Percentiles rank a stretch among this genome's conserved stretches.
Conservation (phyloP, 148 eudicot species). For the Amaranthus hypochondriacus region DNA sequence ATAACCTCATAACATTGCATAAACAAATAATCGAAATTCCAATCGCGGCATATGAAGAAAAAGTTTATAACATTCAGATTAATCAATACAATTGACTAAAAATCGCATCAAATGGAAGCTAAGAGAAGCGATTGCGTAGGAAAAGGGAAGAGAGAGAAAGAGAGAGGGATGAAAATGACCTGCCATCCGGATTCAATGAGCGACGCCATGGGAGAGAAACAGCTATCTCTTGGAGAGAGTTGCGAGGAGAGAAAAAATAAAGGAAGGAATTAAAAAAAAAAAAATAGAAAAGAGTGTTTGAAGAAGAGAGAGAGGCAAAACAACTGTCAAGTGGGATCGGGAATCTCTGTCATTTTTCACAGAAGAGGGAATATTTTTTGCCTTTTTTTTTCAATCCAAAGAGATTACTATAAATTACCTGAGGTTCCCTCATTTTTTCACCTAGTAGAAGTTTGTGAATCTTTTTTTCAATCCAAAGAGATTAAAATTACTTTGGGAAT, state of each 20-base stretch:
- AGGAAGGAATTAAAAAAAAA: constrained; percentile 1
- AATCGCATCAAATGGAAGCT: constrained; percentile 5
- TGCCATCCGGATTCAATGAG: constrained; percentile 61
- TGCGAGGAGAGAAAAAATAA: constrained; percentile 14
- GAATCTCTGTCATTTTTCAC: neutral
- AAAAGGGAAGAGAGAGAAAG: neutral
- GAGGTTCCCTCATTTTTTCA: no score
- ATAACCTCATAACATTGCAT: neutral
- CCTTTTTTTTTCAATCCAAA: neutral
- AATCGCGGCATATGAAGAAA: neutral
- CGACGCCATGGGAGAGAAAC: constrained; percentile 42
- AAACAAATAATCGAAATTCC: neutral
- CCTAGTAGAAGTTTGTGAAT: no score
- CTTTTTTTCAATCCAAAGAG: no score
- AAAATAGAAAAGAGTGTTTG: neutral
- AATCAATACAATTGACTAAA: neutral
- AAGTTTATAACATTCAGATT: neutral
- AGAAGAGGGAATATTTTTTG: neutral
- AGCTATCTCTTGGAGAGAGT: constrained; percentile 17
- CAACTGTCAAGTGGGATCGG: constrained; percentile 14
- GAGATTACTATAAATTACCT: neutral
- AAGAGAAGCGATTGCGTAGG: neutral
- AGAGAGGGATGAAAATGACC: constrained; percentile 30
- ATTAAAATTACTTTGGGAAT: no score
- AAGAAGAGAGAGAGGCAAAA: neutral